These are phyloP conservation scores for Chaetothyriales sp. DNA, from an alignment of 2,329 filamentous ascomycete species.

Conservation along the genomic window DNA sequence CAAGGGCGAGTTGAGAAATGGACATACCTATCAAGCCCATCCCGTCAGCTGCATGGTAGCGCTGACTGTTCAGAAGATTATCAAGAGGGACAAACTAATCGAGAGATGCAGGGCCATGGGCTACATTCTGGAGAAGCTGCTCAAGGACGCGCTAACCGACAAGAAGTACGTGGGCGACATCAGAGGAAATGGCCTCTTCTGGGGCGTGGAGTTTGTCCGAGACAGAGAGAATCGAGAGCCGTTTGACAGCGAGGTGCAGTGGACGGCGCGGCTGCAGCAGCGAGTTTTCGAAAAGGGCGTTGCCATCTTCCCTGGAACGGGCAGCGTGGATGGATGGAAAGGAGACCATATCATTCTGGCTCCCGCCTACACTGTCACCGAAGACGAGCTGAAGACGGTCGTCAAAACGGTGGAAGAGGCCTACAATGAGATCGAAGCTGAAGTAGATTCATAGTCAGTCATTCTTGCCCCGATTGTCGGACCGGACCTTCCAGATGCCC, in stretches of 20 bases:
- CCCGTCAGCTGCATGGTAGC: constrained; percentile 40
- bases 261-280: constrained; percentile 32
- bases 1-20: constrained; percentile 40
- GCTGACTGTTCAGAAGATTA: constrained; percentile 36
- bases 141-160: constrained; percentile 30
- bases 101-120: constrained; percentile 25
- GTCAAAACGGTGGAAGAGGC: constrained; percentile 33
- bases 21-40: constrained; percentile 44
- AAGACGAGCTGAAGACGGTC: constrained; percentile 33
- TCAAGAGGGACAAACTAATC: constrained; percentile 36
- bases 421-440: constrained; percentile 10
- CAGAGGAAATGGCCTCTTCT: constrained; percentile 43
- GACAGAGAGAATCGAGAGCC: constrained; percentile 40
- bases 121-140: constrained; percentile 22
- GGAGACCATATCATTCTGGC: constrained; percentile 42
- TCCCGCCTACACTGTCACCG: constrained; percentile 38
- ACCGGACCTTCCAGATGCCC: neutral
- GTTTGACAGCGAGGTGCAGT: constrained; percentile 30
- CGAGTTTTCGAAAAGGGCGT: constrained; percentile 26
- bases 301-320: constrained; percentile 37
- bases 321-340: constrained; percentile 33
- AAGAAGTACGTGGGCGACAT: constrained; percentile 43
- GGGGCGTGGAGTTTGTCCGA: constrained; percentile 45
- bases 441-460: constrained; percentile 2
- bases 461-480: neutral